Evolutionary conservation across 441 rosid genomes (phyloP).

Genomic region (Pelargonium australe): DNA sequence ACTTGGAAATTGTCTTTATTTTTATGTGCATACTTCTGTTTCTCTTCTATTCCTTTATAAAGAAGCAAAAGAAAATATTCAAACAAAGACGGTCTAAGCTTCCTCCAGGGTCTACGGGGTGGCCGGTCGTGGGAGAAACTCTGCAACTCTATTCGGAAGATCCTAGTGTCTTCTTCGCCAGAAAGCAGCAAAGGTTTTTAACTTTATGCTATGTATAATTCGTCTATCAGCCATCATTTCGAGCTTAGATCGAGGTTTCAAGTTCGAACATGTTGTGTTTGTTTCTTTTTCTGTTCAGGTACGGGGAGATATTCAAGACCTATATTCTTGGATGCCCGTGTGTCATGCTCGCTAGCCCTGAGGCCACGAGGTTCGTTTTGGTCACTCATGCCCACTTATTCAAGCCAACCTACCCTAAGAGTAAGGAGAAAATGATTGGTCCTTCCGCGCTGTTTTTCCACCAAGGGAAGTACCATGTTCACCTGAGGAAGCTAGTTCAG

Average conservation of each 20-base stretch:
- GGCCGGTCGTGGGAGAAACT: not conserved
- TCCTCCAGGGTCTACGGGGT: constrained; percentile 3
- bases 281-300: constrained; percentile 28
- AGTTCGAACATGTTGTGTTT: not conserved
- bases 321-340: constrained; percentile 77
- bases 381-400: constrained; percentile 74
- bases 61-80: not conserved
- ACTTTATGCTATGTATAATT: not conserved
- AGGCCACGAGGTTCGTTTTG: constrained; percentile 74
- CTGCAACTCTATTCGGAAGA: constrained; percentile 3
- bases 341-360: constrained; percentile 75
- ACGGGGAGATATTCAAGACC: constrained; percentile 83
- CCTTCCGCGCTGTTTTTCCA: constrained; percentile 78
- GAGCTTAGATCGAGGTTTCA: not conserved
- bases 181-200: constrained; percentile 1
- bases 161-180: not conserved
- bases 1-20: not conserved
- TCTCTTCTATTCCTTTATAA: not conserved
- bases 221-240: not conserved
- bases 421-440: constrained; percentile 83
- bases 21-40: not conserved
- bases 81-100: constrained; percentile 1
- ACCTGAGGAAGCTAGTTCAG: constrained; percentile 66
- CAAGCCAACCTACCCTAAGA: constrained; percentile 86
- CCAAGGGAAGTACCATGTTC: constrained; percentile 66